These are phyloP conservation scores for Pseudogymnoascus sp. DNA, from an alignment of 2,329 filamentous ascomycete species.

Conservation along the genomic window DNA sequence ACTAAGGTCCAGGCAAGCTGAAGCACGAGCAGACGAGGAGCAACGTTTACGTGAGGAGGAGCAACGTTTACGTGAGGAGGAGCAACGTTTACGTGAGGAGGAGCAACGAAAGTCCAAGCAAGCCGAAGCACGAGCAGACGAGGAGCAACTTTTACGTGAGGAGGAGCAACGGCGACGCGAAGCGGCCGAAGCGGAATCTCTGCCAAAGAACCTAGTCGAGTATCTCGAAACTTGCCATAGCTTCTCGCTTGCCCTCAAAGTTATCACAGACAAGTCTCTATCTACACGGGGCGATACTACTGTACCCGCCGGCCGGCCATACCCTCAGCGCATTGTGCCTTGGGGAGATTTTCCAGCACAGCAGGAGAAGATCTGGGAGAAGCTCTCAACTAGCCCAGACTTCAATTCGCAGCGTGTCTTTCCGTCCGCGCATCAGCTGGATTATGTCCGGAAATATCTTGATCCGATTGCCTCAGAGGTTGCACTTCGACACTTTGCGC, in stretches of 20 bases:
- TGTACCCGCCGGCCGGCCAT: constrained; percentile 29
- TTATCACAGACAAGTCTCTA: constrained; percentile 28
- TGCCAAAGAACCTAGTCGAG: neutral
- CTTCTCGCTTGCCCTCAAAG: constrained; percentile 27
- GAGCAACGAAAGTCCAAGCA: constrained; percentile 11
- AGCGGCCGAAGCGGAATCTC: neutral
- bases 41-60: constrained; percentile 13
- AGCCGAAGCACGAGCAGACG: constrained; percentile 10
- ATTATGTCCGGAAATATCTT: constrained; percentile 28
- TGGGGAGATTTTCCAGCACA: constrained; percentile 30
- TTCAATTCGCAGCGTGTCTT: constrained; percentile 29
- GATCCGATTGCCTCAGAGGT: constrained; percentile 31
- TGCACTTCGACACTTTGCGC: constrained; percentile 30
- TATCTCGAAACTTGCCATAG: constrained; percentile 32
- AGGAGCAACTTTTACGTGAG: constrained; percentile 17
- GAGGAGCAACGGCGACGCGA: constrained; percentile 18
- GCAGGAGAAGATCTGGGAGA: constrained; percentile 30
- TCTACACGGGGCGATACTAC: constrained; percentile 32
- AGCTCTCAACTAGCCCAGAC: constrained; percentile 17
- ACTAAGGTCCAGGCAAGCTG: constrained; percentile 17
- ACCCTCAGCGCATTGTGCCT: constrained; percentile 31
- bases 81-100: constrained; percentile 15
- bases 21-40: constrained; percentile 26
- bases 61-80: constrained; percentile 13
- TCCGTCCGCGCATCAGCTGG: constrained; percentile 29